Base-by-base conservation (phyloP, 2,329 filamentous ascomycete genomes). In the Pestalotiopsis sp. region DNA sequence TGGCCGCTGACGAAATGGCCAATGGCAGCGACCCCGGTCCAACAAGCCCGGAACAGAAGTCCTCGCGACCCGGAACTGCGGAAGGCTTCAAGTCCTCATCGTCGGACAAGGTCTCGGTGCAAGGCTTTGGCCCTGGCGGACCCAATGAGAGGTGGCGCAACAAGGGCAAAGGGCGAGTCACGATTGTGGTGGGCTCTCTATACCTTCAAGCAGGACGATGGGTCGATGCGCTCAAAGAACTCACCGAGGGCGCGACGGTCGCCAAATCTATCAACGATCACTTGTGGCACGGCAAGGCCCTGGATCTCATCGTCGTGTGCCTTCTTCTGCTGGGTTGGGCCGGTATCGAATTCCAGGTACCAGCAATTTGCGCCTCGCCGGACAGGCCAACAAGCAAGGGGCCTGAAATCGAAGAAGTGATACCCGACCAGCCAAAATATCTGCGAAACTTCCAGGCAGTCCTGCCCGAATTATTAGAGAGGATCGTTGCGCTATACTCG, bases 261-360 rank as follows among this genome's bases (percentile, higher is more conserved):
- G 92, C 94, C 17, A 92, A 93, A 74, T 90, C 90, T 49, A 88
- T 93, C 69, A 95, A 94, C 74, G 96, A 99, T 80, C 93, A 97
- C 79, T 79, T 98, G n/a, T 99, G 96, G 95, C 94, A 98, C 81
- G 96, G 93, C 20, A 98, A 98, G 80, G 95, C 94, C 1, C 85
- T 99, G 23, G 97, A 99, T 77, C 90, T 95, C 36, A 93, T 97
- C 69, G 83, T 96, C 61, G 86, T 97, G 31, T 94, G 92, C 76
- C 86, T 98, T 72, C 77, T 98, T 55, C 88, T 98, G 74, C 89
- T 97, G 70, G 92, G 91, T 38, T 97, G 94, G 93, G 88, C 91
- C 45, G 92, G 91, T 3, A 85, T 95, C 74, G 92, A 96, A 76
- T 98, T 98, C 74, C 87, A 91, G 74, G 87, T 96, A n/a, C 89